Base-by-base conservation (phyloP, 2,329 filamentous ascomycete genomes). In the Diaporthe citrichinensis region DNA sequence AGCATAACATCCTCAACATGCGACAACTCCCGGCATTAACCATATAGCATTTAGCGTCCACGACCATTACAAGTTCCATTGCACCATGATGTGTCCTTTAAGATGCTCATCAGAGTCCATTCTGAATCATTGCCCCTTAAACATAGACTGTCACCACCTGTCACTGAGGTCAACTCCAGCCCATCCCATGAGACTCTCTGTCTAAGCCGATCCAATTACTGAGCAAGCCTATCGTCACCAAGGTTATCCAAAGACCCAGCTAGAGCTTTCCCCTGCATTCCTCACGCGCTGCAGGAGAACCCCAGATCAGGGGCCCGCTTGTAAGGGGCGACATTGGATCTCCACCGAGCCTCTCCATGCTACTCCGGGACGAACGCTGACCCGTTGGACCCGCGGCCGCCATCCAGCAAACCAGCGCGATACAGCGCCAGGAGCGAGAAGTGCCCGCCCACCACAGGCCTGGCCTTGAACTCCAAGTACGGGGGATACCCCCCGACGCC, bases 371-470 rank as follows among this genome's bases (percentile, higher is more conserved):
- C 62, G 3, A 74, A 58, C 15, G 49, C 71, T 39, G 62, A 65
- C 12, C 71, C 31, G 36, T 55, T 65, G 4, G n/a, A n/a, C 44
- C 31, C 46, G 20, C 62, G 23, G 0, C n/a, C 51, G 10, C 49
- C 49, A n/a, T 25, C 51, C 14, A 74, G 49, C 20, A 68, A 10
- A 15, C 72, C 75, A n/a, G 72, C 75, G 5, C 65, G 68, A 25
- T 74, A 72, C 31, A 94, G 83, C 34, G 92, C 89, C 81, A 95
- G 84, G 78, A 93, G 90, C 2, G 92, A 91, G 85, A 93, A 95
- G 83, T 94, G 92, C 2, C 91, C 92, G 5, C 93, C 93, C n/a
- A 92, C 89, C 3, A 94, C 93, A 1, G 93, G 93, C n/a, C 93
- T 84, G 1, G 92, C 92, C 79, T 91, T 92, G 84, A 95, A 95